Percentiles rank a stretch among this genome's conserved stretches.
phyloP scores from a whole-genome alignment of 2,329 filamentous ascomycete genomes.

The Aspergillus spinulosporus region DNA sequence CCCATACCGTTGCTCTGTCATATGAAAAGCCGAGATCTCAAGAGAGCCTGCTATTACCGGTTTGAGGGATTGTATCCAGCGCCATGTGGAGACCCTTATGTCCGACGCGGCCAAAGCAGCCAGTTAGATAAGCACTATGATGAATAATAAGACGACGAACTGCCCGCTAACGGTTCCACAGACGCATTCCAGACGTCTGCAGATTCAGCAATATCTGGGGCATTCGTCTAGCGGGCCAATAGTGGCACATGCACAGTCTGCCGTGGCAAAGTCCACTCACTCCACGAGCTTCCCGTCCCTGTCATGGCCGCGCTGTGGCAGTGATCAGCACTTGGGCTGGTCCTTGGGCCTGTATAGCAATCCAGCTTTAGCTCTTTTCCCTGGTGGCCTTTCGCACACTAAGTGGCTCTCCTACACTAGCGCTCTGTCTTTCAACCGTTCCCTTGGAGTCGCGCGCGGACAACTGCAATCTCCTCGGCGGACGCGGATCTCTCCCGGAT shows the following conservation, averaged over 20 bases:
- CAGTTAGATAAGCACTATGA: background rate
- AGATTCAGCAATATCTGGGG: background rate
- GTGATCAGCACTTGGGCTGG: background rate
- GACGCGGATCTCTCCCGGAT: background rate
- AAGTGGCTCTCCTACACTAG: background rate
- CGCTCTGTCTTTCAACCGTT: background rate
- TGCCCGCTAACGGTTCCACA: too few relatives aligned
- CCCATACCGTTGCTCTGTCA: too few relatives aligned
- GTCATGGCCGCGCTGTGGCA: background rate
- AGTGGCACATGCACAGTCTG: background rate
- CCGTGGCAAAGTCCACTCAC: background rate
- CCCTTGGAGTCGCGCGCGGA: background rate
- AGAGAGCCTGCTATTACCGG: background rate
- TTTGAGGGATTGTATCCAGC: background rate
- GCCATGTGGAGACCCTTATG: background rate
- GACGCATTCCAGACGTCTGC: background rate
- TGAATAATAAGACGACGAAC: background rate
- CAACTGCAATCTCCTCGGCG: background rate
- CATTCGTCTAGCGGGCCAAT: background rate
- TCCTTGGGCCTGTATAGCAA: background rate
- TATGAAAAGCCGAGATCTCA: background rate
- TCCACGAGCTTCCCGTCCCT: background rate
- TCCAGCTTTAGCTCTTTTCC: background rate
- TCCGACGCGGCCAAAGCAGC: background rate
- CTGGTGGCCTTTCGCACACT: background rate